phyloP scores from a whole-genome alignment of 1,139 yeast species.

The Diutina rugosa region DNA sequence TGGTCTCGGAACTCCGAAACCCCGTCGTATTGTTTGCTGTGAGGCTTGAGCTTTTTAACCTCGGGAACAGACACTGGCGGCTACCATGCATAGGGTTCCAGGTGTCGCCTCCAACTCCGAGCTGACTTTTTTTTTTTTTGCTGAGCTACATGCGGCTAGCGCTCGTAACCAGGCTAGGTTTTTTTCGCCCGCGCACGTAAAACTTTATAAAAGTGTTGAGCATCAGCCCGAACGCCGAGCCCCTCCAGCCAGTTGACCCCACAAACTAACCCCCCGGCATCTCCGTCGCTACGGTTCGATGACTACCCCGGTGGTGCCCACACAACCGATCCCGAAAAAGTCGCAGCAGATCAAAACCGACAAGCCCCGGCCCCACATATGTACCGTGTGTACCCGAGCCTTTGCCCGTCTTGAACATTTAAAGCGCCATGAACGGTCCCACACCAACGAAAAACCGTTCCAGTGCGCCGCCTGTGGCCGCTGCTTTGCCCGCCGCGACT shows the following conservation, averaged over 20 bases:
- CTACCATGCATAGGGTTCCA: background rate
- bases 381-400: constrained; percentile 18
- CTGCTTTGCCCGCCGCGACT: constrained; percentile 35
- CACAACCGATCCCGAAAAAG: constrained; percentile 77
- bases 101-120: background rate
- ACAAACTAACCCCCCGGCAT: background rate
- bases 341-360: constrained; percentile 74
- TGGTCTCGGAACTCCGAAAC: background rate
- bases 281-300: background rate
- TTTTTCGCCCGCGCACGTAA: background rate
- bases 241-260: background rate
- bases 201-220: background rate
- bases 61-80: background rate
- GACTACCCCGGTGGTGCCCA: constrained; percentile 4
- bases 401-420: constrained; percentile 21
- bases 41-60: background rate
- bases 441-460: constrained; percentile 22
- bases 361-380: constrained; percentile 21
- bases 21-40: background rate
- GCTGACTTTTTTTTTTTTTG: background rate
- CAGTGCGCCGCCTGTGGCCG: constrained; percentile 40
- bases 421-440: constrained; percentile 20
- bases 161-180: background rate
- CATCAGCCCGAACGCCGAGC: background rate
- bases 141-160: background rate